These are phyloP conservation scores for Termitomyces sp. DNA, from an alignment of 768 basidiomycete species.

Conservation along the genomic window DNA sequence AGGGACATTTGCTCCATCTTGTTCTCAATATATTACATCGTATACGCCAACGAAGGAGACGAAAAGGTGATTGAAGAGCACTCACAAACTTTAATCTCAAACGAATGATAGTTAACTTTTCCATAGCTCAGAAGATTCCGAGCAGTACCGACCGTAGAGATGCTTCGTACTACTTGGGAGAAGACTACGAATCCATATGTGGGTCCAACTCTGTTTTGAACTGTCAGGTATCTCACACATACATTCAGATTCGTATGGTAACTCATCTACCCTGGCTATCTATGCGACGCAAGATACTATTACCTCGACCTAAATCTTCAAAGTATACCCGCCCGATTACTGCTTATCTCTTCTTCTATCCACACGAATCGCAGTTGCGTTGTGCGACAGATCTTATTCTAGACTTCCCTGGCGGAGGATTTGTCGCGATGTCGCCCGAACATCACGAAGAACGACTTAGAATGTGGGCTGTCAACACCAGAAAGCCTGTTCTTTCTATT, in stretches of 20 bases:
- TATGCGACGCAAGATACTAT: slow-evolving; percentile 70
- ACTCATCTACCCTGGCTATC: slow-evolving; percentile 59
- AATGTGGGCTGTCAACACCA: slow-evolving; percentile 77
- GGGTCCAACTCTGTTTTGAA: slow-evolving; percentile 18
- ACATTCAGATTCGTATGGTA: slow-evolving; percentile 55
- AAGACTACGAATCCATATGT: slow-evolving; percentile 95
- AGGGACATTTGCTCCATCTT: slow-evolving; percentile 82
- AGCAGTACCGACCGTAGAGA: slow-evolving; percentile 93
- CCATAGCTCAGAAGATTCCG: slow-evolving; percentile 83
- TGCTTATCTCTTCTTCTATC: slow-evolving; percentile 78
- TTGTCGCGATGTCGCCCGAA: slow-evolving; percentile 93
- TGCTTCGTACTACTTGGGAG: slow-evolving; percentile 95
- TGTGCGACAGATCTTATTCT: slow-evolving; percentile 78
- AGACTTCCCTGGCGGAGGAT: slow-evolving; percentile 95
- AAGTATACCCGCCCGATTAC: slow-evolving; percentile 80
- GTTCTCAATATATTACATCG: slow-evolving; percentile 87
- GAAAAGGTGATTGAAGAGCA: slow-evolving; percentile 66
- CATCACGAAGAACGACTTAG: slow-evolving; percentile 94
- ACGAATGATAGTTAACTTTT: neutral
- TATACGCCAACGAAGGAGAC: slow-evolving; percentile 85
- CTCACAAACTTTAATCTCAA: neutral
- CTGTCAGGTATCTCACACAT: neutral
- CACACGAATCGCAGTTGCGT: slow-evolving; percentile 58
- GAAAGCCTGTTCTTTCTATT: slow-evolving; percentile 77
- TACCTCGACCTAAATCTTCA: slow-evolving; percentile 78